Conservation (phyloP, 768 basidiomycete genomes). For the Aureoboletus auriporus region DNA sequence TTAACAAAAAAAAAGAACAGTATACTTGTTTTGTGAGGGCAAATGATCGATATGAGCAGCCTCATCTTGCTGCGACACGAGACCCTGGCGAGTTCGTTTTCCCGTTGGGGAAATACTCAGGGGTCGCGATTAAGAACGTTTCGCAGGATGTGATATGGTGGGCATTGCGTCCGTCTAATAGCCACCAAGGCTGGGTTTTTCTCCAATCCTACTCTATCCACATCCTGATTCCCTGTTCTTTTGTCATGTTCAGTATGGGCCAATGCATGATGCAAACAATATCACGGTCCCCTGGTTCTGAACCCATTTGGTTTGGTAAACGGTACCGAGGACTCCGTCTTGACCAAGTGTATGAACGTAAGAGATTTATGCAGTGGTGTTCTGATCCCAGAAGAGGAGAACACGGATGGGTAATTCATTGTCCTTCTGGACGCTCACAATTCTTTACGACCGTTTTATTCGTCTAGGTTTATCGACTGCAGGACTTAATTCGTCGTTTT, state of each 20-base stretch:
- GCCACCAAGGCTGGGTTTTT: conserved; percentile 5
- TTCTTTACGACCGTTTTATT: neutral
- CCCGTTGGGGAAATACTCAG: neutral
- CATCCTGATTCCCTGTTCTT: neutral
- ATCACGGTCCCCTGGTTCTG: conserved; percentile 21
- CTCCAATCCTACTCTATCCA: neutral
- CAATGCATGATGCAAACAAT: conserved; percentile 10
- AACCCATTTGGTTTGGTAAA: conserved; percentile 17
- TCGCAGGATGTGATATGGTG: conserved; percentile 15
- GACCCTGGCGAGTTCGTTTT: conserved; percentile 8
- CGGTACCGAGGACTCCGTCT: conserved; percentile 14
- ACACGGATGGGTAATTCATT: conserved; percentile 5
- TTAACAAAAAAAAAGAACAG: neutral
- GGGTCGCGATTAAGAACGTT: conserved; percentile 9
- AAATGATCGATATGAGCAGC: conserved; percentile 8
- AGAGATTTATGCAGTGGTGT: conserved; percentile 11
- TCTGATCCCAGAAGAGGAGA: neutral
- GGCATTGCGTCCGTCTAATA: conserved; percentile 2
- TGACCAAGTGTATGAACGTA: conserved; percentile 9
- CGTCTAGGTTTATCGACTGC: conserved; percentile 5
- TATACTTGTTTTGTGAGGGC: conserved; percentile 2
- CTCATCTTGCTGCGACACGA: conserved; percentile 1
- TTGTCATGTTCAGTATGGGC: conserved; percentile 7
- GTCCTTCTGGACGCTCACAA: neutral
- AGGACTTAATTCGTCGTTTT: conserved; percentile 10